Evolutionary conservation across 2,329 filamentous ascomycete genomes (phyloP), one percentile per base, ranked within the genome.

Genomic region (Aspergillus fumigatiaffinis): DNA sequence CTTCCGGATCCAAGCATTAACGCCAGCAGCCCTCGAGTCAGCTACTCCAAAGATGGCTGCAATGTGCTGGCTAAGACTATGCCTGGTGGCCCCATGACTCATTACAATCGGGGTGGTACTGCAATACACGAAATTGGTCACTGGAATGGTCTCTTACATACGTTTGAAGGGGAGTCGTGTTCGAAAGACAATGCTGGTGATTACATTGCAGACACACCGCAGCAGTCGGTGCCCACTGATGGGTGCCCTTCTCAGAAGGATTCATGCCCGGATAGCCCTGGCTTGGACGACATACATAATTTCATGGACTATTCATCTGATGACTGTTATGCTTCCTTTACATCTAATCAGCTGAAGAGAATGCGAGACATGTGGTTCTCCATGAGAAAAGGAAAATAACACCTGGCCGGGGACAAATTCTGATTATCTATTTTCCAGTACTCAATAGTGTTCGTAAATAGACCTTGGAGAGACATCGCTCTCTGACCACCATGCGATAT

Each of bases 281-380:
- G 79, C 0, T 53, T 74, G 12, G 83, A 85, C 68, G 73, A 80
- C 3, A 80, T 85, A 54, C 79, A 82, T 58, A 84, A 85, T 65
- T 85, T 80, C 63, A 85, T 86, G 83, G 83, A 86, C 68, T 84
- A 85, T 66, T 79, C 77, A 4, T 78, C 73, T 7, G 83, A 85
- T 73, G 76, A 74, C 21, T 85, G 82, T 60, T 84, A 85, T 67
- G 74, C 75, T 61, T 73, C 68, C 1, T 85, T 85, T 60, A 83
- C 82, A 6, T 64, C 71, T 1, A 71, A 75, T 42, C 82, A 85
- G 73, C 71, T 76, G 21, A 66, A 73, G 56, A 69, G 82, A 53
- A 84, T 85, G 77, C 71, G 76, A 61, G 78, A 68, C 62, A 77
- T 84, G 73, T 85, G 79, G 78, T 69, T 63, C 38, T 72, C 77